These are phyloP conservation scores for Lecanicillium sp. DNA, from an alignment of 2,329 filamentous ascomycete genomes.

Conservation along the genomic window DNA sequence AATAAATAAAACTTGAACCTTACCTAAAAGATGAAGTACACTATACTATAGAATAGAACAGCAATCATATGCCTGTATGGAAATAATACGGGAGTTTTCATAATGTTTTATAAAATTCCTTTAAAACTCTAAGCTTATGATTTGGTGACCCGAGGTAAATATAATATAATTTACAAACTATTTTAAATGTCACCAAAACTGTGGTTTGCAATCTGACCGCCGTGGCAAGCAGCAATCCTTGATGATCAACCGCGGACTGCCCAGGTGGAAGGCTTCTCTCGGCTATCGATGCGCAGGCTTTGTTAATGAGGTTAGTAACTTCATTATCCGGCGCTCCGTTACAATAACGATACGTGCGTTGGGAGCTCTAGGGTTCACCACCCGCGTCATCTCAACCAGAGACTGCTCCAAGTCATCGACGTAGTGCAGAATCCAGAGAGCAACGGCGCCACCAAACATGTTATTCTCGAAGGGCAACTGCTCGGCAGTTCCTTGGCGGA, in stretches of 20 bases:
- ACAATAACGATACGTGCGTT: constrained; percentile 8
- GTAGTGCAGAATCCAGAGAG: constrained; percentile 6
- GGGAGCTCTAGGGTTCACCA: constrained; percentile 2
- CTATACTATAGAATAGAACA: no score
- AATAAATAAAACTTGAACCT: no score
- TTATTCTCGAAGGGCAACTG: background rate
- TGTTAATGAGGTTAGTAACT: constrained; percentile 5
- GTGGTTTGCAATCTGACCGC: constrained; percentile 4
- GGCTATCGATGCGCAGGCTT: constrained; percentile 1
- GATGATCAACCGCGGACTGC: background rate
- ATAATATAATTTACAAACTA: no score
- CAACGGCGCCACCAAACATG: constrained; percentile 5
- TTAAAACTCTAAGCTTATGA: no score
- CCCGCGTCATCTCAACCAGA: constrained; percentile 5
- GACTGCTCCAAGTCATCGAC: constrained; percentile 6
- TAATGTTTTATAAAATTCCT: no score
- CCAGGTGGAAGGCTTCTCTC: background rate
- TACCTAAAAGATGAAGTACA: no score
- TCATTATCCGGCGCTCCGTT: constrained; percentile 8
- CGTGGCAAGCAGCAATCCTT: background rate
- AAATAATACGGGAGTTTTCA: no score
- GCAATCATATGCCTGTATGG: no score
- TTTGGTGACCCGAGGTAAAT: no score
- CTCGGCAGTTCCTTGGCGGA: background rate
- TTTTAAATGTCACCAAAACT: background rate